Conservation (phyloP, 805 yeast genomes). For the Monosporozyma siamensis region DNA sequence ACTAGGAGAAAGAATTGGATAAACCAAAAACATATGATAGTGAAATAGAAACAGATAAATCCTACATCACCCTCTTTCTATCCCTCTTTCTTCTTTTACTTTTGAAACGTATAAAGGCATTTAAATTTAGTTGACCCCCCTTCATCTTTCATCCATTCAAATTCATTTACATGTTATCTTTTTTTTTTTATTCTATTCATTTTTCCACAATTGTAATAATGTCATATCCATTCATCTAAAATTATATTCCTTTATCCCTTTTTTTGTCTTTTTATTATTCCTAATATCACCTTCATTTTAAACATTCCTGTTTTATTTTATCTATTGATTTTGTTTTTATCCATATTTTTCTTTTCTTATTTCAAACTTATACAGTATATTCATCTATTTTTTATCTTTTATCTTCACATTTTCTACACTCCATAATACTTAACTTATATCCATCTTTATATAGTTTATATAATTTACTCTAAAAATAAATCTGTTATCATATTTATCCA, state of each 20-base stretch:
- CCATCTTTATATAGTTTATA: neutral
- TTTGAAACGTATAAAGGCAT: neutral
- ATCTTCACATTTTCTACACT: no score
- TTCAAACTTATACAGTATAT: neutral
- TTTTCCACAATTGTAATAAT: neutral
- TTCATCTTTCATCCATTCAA: neutral
- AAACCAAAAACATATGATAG: neutral
- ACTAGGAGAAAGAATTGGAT: neutral
- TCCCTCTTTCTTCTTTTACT: neutral
- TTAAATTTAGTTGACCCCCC: slow-evolving; percentile 1
- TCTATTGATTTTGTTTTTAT: neutral
- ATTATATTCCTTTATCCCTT: neutral
- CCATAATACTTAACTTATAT: no score
- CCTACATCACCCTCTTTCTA: no score
- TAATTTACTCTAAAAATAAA: neutral
- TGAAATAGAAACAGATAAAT: neutral
- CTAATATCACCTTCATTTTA: neutral
- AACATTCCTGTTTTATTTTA: neutral
- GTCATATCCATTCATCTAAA: neutral
- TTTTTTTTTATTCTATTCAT: neutral
- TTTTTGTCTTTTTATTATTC: neutral
- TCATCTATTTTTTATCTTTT: neutral
- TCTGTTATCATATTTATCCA: no score
- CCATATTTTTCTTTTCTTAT: neutral
- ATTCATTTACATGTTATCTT: neutral